These are phyloP conservation scores for Hygrophila difformis DNA, from an alignment of 257 asterid genomes.

Conservation along the genomic window DNA sequence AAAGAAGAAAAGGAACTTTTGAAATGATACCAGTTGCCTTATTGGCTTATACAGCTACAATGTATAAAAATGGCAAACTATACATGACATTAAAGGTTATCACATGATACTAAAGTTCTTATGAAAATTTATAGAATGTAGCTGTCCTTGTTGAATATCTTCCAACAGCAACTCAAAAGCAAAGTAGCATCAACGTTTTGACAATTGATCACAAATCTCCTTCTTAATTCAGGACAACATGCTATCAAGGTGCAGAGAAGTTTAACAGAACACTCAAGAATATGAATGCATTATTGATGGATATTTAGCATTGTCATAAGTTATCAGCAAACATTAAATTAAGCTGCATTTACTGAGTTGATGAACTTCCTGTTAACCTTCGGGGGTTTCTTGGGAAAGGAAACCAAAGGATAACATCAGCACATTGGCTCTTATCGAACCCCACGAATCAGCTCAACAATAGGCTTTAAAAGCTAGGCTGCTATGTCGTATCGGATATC, in stretches of 20 bases:
- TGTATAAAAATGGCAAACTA: no score
- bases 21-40: no score
- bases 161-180: neutral
- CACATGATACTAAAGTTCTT: no score
- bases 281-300: neutral
- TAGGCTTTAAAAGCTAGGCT: conserved; percentile 1
- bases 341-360: neutral
- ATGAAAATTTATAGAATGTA: neutral
- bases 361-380: neutral
- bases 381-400: neutral
- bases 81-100: no score
- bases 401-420: neutral
- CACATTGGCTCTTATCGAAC: neutral
- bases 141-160: neutral
- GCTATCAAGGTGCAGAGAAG: neutral
- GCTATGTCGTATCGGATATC: conserved; percentile 34
- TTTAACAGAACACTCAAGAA: neutral
- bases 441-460: conserved; percentile 1
- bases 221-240: neutral
- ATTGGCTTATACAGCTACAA: no score
- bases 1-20: no score
- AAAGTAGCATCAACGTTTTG: neutral
- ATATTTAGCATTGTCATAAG: neutral
- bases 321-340: neutral
- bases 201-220: neutral